Percentiles rank a stretch among this genome's conserved stretches.
phyloP scores from a whole-genome alignment of 2,329 filamentous ascomycete species.

The Metarhizium brunneum region DNA sequence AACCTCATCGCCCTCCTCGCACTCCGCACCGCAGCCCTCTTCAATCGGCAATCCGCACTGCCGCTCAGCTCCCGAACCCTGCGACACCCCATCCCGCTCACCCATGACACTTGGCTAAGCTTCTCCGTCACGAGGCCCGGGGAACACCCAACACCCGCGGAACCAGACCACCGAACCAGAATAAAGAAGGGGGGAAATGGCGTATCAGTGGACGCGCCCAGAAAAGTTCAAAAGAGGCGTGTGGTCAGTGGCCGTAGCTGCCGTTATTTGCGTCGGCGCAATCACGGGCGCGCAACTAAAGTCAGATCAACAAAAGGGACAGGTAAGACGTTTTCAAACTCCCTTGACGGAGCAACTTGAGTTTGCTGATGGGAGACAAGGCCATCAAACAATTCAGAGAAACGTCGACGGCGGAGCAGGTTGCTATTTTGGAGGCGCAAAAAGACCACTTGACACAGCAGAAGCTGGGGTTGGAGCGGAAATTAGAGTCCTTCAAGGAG shows the following conservation, averaged over 20 bases:
- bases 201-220: slow-evolving; percentile 17
- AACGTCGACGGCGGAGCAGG: slow-evolving; percentile 32
- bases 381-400: slow-evolving; percentile 28
- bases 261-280: slow-evolving; percentile 36
- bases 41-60: not conserved
- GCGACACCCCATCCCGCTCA: slow-evolving; percentile 7
- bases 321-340: slow-evolving; percentile 20
- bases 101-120: slow-evolving; percentile 13
- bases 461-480: slow-evolving; percentile 29
- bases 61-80: not conserved
- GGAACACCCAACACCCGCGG: slow-evolving; percentile 3
- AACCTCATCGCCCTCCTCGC: not conserved
- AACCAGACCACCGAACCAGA: not conserved
- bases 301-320: slow-evolving; percentile 35
- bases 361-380: slow-evolving; percentile 12
- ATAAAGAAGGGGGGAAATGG: not conserved
- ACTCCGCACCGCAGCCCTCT: not conserved
- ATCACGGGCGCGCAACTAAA: slow-evolving; percentile 41
- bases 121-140: slow-evolving; percentile 19
- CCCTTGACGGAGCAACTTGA: not conserved
- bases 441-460: slow-evolving; percentile 29
- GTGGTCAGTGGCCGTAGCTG: slow-evolving; percentile 35
- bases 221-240: slow-evolving; percentile 25
- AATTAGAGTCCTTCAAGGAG: slow-evolving; percentile 30
- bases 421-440: slow-evolving; percentile 33